Conservation (phyloP, 352 stramenopile genomes). For the Globisporangium middletonii region DNA sequence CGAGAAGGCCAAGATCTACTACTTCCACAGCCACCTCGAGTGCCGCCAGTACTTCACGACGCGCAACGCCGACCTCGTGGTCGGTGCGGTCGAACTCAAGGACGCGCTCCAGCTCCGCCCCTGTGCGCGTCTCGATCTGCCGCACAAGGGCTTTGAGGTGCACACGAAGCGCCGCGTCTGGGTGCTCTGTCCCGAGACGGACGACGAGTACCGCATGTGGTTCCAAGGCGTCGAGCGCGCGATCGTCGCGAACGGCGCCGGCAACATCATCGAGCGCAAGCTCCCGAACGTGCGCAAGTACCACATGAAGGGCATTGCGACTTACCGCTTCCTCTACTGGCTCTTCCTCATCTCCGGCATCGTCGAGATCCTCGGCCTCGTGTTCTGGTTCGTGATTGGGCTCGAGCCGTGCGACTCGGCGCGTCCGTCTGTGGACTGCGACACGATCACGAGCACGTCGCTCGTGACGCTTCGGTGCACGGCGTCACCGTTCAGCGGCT, state of each 20-base stretch:
- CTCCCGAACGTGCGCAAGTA: constrained; percentile 87
- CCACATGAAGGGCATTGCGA: constrained; percentile 81
- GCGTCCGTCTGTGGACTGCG: constrained; percentile 36
- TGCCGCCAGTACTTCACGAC: constrained; percentile 86
- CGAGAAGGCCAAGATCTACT: constrained; percentile 87
- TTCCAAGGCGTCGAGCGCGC: constrained; percentile 73
- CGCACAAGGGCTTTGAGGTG: constrained; percentile 75
- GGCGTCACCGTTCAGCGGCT: constrained; percentile 50
- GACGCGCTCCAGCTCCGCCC: constrained; percentile 79
- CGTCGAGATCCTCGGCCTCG: constrained; percentile 59
- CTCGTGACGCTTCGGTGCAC: constrained; percentile 53
- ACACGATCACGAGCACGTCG: constrained; percentile 54
- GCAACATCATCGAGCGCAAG: constrained; percentile 84
- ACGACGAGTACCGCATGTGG: constrained; percentile 83
- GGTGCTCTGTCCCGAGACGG: constrained; percentile 79
- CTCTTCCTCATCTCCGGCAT: constrained; percentile 67
- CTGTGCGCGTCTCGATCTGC: constrained; percentile 72
- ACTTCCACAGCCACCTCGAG: constrained; percentile 83
- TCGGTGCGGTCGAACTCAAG: constrained; percentile 79
- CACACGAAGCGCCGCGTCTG: constrained; percentile 79
- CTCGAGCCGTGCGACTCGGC: constrained; percentile 66
- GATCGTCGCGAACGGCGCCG: constrained; percentile 65
- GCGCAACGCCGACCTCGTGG: constrained; percentile 72
- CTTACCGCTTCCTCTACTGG: constrained; percentile 75
- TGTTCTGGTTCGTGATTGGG: constrained; percentile 81